Base-by-base conservation (phyloP, 192 early-diverging fungal genomes). In the Linnemannia exigua region DNA sequence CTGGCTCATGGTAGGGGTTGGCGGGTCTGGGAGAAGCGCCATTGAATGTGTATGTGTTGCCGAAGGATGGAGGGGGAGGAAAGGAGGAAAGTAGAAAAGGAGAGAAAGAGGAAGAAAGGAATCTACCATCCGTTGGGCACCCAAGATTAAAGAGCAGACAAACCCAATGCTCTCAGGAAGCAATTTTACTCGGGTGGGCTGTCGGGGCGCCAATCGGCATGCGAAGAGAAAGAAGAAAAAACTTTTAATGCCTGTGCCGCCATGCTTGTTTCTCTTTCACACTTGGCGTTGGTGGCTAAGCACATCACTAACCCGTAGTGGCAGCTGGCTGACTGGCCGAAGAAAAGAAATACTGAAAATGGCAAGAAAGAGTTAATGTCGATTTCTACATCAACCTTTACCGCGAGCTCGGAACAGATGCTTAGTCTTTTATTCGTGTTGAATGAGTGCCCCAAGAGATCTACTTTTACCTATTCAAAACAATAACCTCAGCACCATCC, bases 401-500 rank as follows among this genome's bases (percentile, higher is more conserved):
- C 14, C 48, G 48, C 9, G 1, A 50, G 22, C 22, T n/a, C 0
- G 52, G 11, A 58, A 25, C 3, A 9, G n/a, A 25, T 58, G 41
- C 41, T n/a, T 44, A 19, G 22, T 25, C 11, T 58, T 28, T 58
- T 25, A 25, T 58, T 54, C 52, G n/a, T 51, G n/a, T n/a, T n/a
- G n/a, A 17, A 51, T 19, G 50, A 11, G 20, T 19, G 52, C 22
- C 54, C 22, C 22, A n/a, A n/a, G 7, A 2, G 8, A 11, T 63
- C 46, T 74, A 28, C 35, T 76, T 80, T 33, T 38, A 46, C 74
- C 83, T 83, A 63, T 80, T 71, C 28, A 90, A 15, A 37, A 92
- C 63, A 52, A 88, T 78, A 50, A 92, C 88, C 58, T 90, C 90
- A 38, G 88, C 86, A 4, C 83, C 89, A 61, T 87, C 87, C 37